phyloP scores from a whole-genome alignment of 1,284 basidiomycete genomes.

The Tetrapyrgos nigripes region DNA sequence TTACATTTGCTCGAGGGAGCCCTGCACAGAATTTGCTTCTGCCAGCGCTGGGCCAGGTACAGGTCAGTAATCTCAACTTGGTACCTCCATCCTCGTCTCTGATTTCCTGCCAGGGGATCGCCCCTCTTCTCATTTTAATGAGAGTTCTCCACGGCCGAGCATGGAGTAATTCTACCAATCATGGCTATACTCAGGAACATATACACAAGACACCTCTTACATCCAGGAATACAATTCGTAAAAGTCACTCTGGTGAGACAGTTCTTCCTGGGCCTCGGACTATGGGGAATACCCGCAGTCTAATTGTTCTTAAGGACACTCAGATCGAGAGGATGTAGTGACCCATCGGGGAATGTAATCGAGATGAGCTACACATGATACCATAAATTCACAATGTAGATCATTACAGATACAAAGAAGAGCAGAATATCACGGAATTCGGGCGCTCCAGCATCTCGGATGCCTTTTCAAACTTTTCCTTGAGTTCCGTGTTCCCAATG shows the following conservation, averaged over 20 bases:
- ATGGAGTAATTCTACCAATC: constrained; percentile 14
- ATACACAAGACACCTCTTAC: background rate
- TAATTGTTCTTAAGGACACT: background rate
- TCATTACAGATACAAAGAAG: constrained; percentile 74
- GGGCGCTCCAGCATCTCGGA: constrained; percentile 91
- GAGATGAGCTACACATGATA: background rate
- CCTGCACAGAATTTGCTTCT: constrained; percentile 26
- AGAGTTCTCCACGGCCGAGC: constrained; percentile 24
- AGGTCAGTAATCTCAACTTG: constrained; percentile 18
- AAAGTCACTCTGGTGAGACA: background rate
- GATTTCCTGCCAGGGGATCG: constrained; percentile 17
- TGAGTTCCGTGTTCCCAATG: constrained; percentile 92
- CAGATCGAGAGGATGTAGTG: background rate
- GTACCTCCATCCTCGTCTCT: background rate
- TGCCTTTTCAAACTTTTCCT: constrained; percentile 89
- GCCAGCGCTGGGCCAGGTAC: constrained; percentile 20
- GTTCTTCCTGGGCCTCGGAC: background rate
- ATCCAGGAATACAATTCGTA: background rate
- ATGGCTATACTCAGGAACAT: background rate
- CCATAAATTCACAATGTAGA: background rate
- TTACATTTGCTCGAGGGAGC: constrained; percentile 22
- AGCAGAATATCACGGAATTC: constrained; percentile 94
- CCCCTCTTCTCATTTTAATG: constrained; percentile 21
- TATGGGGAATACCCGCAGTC: background rate
- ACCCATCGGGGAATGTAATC: background rate